Evolutionary conservation across 805 yeast species (phyloP).

Genomic region (Candida hungchunana): DNA sequence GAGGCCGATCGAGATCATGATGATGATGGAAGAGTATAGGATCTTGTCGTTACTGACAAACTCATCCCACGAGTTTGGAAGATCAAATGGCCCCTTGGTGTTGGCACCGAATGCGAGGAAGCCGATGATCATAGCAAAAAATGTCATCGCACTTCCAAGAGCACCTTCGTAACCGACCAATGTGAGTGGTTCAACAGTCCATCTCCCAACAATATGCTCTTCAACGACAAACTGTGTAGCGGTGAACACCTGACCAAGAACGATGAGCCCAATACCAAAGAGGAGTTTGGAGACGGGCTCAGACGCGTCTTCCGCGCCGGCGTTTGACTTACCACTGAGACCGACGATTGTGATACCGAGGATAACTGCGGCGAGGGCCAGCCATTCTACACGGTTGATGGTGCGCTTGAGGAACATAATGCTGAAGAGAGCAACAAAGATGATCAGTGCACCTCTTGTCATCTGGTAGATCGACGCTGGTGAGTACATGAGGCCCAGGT

Average conservation of each 20-base stretch:
- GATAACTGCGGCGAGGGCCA: slow-evolving; percentile 56
- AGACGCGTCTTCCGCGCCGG: slow-evolving; percentile 7
- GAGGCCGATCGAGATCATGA: slow-evolving; percentile 67
- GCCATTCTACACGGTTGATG: slow-evolving; percentile 64
- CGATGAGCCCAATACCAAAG: slow-evolving; percentile 54
- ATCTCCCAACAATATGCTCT: slow-evolving; percentile 55
- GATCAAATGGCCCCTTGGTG: slow-evolving; percentile 45
- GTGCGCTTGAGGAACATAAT: slow-evolving; percentile 53
- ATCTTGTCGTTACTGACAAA: slow-evolving; percentile 41
- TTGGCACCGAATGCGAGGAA: slow-evolving; percentile 38
- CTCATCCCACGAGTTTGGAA: slow-evolving; percentile 45
- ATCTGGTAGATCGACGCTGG: slow-evolving; percentile 82
- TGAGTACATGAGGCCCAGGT: slow-evolving; percentile 66
- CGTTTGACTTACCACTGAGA: slow-evolving; percentile 49
- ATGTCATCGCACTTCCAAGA: slow-evolving; percentile 50
- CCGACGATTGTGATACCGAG: slow-evolving; percentile 73
- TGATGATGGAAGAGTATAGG: slow-evolving; percentile 50
- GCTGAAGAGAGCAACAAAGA: slow-evolving; percentile 71
- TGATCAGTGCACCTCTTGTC: slow-evolving; percentile 76
- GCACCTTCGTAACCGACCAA: slow-evolving; percentile 74
- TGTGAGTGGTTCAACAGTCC: slow-evolving; percentile 54
- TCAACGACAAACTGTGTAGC: slow-evolving; percentile 78
- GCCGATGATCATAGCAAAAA: slow-evolving; percentile 40
- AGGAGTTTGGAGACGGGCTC: slow-evolving; percentile 29
- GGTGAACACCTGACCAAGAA: slow-evolving; percentile 60